Evolutionary conservation across 441 rosid genomes (phyloP).

Genomic region (Brassica hybrid): DNA sequence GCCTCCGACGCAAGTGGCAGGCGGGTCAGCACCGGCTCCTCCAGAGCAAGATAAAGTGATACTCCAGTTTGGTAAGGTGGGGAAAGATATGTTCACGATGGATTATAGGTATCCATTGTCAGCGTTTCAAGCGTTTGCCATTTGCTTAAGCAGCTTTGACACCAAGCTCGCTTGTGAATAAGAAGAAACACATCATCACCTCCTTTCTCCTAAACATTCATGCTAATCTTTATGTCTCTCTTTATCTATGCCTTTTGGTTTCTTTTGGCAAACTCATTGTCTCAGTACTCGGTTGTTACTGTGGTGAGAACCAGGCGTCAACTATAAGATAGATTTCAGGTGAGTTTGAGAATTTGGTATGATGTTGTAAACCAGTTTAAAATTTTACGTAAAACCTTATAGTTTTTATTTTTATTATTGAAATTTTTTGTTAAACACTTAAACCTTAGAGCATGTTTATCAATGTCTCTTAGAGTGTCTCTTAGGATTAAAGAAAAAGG

Average conservation of each 20-base stretch:
- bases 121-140: conserved; percentile 65
- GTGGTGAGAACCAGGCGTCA: conserved; percentile 36
- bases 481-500: too few species aligned
- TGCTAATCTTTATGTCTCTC: conserved; percentile 34
- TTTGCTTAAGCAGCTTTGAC: conserved; percentile 68
- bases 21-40: conserved; percentile 43
- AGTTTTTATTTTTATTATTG: too few species aligned
- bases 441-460: too few species aligned
- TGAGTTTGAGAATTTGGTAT: too few species aligned
- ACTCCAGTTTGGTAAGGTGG: conserved; percentile 63
- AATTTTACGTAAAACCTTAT: too few species aligned
- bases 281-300: conserved; percentile 36
- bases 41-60: conserved; percentile 57
- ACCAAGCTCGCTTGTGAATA: conserved; percentile 69
- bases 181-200: conserved; percentile 1
- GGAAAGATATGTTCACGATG: conserved; percentile 64
- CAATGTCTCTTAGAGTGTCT: too few species aligned
- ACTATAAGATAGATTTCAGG: conserved; percentile 6
- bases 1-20: conserved; percentile 36
- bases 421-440: too few species aligned
- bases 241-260: conserved; percentile 17
- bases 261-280: conserved; percentile 29
- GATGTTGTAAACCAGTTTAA: too few species aligned
- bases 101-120: conserved; percentile 61
- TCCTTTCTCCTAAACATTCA: conserved; percentile 18